Base-by-base conservation (phyloP, 768 basidiomycete genomes). In the Tylopilus felleus region DNA sequence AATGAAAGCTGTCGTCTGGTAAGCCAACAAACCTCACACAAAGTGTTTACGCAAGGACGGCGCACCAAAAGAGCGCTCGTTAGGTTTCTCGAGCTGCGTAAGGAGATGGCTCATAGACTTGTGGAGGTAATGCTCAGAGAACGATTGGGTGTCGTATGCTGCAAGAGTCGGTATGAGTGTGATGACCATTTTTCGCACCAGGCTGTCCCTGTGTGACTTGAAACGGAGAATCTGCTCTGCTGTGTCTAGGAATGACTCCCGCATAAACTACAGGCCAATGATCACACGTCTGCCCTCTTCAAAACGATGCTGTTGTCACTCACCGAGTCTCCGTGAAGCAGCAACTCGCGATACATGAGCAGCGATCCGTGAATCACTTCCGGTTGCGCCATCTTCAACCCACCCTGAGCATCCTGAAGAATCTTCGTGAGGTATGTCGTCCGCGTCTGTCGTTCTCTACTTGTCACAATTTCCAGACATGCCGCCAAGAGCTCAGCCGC, bases 241-340 rank as follows among this genome's bases (percentile, higher is more conserved):
- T 8, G 91, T 88, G 59, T 90, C 87, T 42, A 88, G 69, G 66
- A 92, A 98, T 47, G 80, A 84, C 63, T 93, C 90, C 58, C 81
- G 83, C 91, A 95, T 92, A 65, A 93, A 93, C 88, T 92, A 61
- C 2, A 57, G 35, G 39, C n/a, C 45, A 33, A 44, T 23, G 4
- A 35, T 55, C 49, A 59, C 47, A 47, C 22, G 41, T 16, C 41
- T 40, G 27, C 28, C 43, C 22, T 42, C 28, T 9, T 19, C 13
- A 56, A 14, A 38, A 47, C 4, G 31, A 49, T 25, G 14, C 6
- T 8, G 19, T 16, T 14, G 36, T 19, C 16, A 71, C 88, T 67
- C 56, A 94, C 95, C 84, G 93, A 90, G 59, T 92, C 91, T n/a
- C 93, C 94, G 66, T 95, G 91, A 47, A 95, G 78, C 21, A 99